Percentiles rank a stretch among this genome's conserved stretches.
phyloP scores from a whole-genome alignment of 805 yeast genomes.

The Metschnikowia cubensis region DNA sequence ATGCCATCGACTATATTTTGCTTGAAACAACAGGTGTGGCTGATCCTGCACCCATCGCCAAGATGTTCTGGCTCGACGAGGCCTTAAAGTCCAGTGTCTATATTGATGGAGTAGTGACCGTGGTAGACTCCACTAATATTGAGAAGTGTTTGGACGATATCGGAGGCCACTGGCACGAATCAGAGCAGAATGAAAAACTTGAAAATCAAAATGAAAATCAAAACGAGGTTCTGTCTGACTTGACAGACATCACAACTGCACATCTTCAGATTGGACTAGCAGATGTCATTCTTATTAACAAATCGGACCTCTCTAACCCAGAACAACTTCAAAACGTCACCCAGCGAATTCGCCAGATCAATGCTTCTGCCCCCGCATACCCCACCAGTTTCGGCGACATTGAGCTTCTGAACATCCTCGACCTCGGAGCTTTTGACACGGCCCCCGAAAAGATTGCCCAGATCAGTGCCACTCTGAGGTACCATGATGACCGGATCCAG shows the following conservation, averaged over 20 bases:
- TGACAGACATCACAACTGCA: conserved; percentile 66
- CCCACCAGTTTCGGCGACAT: conserved; percentile 74
- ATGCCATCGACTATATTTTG: conserved; percentile 81
- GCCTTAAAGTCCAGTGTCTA: conserved; percentile 80
- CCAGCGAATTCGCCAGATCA: conserved; percentile 49
- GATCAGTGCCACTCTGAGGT: conserved; percentile 18
- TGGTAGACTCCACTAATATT: conserved; percentile 72
- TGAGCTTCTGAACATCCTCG: conserved; percentile 60
- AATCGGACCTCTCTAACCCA: conserved; percentile 51
- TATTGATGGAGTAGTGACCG: conserved; percentile 89
- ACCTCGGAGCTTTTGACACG: conserved; percentile 71
- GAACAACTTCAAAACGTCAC: conserved; percentile 31
- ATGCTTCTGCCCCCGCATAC: conserved; percentile 62
- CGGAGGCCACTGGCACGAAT: conserved; percentile 67
- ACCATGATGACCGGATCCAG: conserved; percentile 38
- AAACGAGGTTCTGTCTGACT: conserved; percentile 7
- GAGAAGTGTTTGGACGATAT: conserved; percentile 61
- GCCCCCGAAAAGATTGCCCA: conserved; percentile 18
- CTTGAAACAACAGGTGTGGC: conserved; percentile 96
- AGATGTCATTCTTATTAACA: conserved; percentile 76
- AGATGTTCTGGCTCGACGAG: conserved; percentile 96
- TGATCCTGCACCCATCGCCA: conserved; percentile 95
- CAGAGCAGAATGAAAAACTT: conserved; percentile 16
- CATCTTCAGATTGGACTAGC: conserved; percentile 88
- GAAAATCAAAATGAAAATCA: conserved; percentile 18